These are phyloP conservation scores for Lunularia cruciata DNA, from an alignment of 225 moss, liverwort and hornwort species.

Conservation along the genomic window DNA sequence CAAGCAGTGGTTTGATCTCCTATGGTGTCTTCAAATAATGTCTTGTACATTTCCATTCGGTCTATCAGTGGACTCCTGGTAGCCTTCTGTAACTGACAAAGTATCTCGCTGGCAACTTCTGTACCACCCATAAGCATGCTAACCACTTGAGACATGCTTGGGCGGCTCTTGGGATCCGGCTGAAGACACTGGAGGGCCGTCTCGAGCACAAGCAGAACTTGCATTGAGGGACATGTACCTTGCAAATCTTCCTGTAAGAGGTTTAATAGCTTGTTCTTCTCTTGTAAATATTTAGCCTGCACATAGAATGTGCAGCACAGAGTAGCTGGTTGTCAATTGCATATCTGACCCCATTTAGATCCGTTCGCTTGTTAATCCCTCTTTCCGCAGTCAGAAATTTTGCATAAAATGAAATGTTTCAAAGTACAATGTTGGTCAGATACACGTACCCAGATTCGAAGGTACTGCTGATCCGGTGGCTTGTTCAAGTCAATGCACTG, in stretches of 20 bases:
- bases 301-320: too few species aligned
- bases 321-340: too few species aligned
- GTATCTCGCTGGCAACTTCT: conserved; percentile 17
- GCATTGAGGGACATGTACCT: neutral
- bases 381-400: too few species aligned
- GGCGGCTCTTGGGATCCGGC: conserved; percentile 2
- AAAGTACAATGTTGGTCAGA: too few species aligned
- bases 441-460: conserved; percentile 2
- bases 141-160: conserved; percentile 34
- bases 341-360: neutral
- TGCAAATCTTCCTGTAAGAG: conserved; percentile 8
- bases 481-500: conserved; percentile 21
- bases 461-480: conserved; percentile 6
- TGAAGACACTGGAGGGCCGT: conserved; percentile 25
- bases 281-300: conserved; percentile 26
- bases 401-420: too few species aligned
- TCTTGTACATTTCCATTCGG: too few species aligned
- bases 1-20: too few species aligned
- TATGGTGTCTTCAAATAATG: too few species aligned
- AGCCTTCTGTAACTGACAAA: too few species aligned
- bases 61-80: too few species aligned
- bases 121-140: conserved; percentile 15
- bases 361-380: neutral
- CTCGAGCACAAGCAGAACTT: conserved; percentile 20
- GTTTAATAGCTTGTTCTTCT: conserved; percentile 1